A percentile compares a stretch with the other conserved stretches of the same genome.
Conservation (phyloP, 2,329 filamentous ascomycete genomes). For the Fusarium devonianum region DNA sequence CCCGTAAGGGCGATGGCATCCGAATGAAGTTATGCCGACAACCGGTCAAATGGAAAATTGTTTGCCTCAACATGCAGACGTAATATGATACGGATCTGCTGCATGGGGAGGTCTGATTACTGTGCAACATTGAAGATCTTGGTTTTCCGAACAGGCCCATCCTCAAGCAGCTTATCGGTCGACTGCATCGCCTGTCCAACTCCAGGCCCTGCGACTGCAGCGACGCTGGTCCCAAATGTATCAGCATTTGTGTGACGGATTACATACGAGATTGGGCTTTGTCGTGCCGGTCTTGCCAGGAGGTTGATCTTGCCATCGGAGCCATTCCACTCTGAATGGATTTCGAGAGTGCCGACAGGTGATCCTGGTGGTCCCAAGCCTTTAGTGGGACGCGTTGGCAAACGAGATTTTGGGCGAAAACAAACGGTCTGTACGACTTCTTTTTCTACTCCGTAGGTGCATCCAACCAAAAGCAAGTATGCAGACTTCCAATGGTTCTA, state of each 20-base stretch:
- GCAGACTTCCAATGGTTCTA: constrained; percentile 1
- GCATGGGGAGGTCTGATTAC: constrained; percentile 17
- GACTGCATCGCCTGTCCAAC: constrained; percentile 8
- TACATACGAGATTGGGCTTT: neutral
- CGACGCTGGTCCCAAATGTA: neutral
- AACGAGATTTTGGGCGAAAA: constrained; percentile 12
- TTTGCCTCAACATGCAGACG: neutral
- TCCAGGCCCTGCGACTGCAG: neutral
- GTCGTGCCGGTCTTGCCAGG: constrained; percentile 5
- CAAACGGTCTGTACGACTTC: constrained; percentile 3
- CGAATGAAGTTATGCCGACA: neutral
- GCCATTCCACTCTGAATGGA: neutral
- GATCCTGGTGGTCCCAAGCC: constrained; percentile 8
- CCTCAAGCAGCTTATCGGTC: constrained; percentile 2
- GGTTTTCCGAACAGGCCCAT: neutral
- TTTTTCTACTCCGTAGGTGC: constrained; percentile 1
- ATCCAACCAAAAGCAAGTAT: constrained; percentile 14
- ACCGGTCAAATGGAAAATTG: neutral
- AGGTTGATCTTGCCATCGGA: constrained; percentile 9
- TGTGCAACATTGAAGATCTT: constrained; percentile 3
- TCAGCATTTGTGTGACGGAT: neutral
- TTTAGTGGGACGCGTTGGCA: constrained; percentile 2
- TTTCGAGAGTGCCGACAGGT: constrained; percentile 7
- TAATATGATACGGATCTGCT: too few species aligned
- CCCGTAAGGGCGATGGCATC: neutral